Base-by-base conservation (phyloP, 345 rosid genomes). In the Eutrema heterophyllum region DNA sequence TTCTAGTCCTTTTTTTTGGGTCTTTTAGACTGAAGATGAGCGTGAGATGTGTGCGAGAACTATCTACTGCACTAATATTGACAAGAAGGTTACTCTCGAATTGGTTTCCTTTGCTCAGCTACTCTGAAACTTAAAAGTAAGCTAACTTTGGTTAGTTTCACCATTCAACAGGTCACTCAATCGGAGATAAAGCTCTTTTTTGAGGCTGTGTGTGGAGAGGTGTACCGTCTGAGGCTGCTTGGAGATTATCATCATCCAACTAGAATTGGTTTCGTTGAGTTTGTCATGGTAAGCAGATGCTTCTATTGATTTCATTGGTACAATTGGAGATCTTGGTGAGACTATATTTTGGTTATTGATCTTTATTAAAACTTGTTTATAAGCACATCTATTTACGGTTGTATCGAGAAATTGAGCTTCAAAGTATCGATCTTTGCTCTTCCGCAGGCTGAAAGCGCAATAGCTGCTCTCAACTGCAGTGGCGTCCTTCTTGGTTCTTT, bases 31-130 rank as follows among this genome's bases (percentile, higher is more conserved):
- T 81, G 97, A 90, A 71, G 93, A 93, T 83, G 98, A 93, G 43
- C 97, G 97, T 27, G 97, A 93, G 83, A 93, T 88, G 97, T 93
- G 98, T 70, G 72, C 96, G 9, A 86, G 97, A 77, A 93, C 98
- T 58, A 86, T 93, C 72, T 93, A 93, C 68, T 93, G 98, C 76
- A 87, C 98, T 68, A 93, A 93, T 79, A 90, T 93, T 9, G 98
- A 93, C 70, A 93, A 87, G 85, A 93, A 88, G 92, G 98, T 93
- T 57, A 65, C 2, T 36, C 16, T 71, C 14, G 13, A 30, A 36
- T 59, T 53, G 0, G 33, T 53, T 16, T 32, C 33, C 15, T 41
- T 29, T 0, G 9, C 14, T 0, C 7, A 64, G 48, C 9, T 15
- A 18, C 55, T 63, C 15, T 16, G 24, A 32, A 40, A 51, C 18